Evolutionary conservation across 129 eudicot genomes (phyloP).

Genomic region (Centaurea solstitialis): DNA sequence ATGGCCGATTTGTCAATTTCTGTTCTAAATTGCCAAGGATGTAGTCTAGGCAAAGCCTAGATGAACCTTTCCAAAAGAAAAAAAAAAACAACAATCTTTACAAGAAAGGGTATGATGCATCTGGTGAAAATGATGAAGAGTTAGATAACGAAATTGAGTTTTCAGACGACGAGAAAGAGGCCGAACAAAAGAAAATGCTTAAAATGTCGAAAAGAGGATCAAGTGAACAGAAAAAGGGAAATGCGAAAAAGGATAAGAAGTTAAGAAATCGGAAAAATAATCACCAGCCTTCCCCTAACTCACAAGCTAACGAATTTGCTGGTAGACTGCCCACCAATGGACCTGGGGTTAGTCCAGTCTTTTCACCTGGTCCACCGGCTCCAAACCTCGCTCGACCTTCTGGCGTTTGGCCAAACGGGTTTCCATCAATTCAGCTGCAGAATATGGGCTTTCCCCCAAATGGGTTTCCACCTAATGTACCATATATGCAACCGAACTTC

Average conservation of each 20-base stretch:
- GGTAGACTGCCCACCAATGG: constrained; percentile 8
- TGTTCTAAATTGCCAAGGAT: no score
- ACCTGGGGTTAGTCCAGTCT: not conserved
- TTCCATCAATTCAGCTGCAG: constrained; percentile 47
- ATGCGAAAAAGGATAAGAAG: constrained; percentile 46
- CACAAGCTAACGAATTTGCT: not conserved
- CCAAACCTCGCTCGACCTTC: constrained; percentile 23
- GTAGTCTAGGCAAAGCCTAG: no score
- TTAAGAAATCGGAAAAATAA: constrained; percentile 38
- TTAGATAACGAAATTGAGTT: constrained; percentile 16
- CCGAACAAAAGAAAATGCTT: constrained; percentile 64
- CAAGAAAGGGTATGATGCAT: constrained; percentile 69
- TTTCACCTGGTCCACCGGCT: constrained; percentile 20
- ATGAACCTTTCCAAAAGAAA: no score
- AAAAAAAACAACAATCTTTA: constrained; percentile 61
- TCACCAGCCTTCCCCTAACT: constrained; percentile 29
- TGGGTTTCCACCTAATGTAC: constrained; percentile 46
- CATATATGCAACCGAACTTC: constrained; percentile 49
- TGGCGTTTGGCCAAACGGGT: constrained; percentile 47
- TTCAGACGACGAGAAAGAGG: constrained; percentile 63
- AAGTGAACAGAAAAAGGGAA: constrained; percentile 40
- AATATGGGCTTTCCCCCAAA: constrained; percentile 36
- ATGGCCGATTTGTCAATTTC: no score
- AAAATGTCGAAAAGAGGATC: constrained; percentile 72
- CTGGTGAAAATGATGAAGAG: no score